Evolutionary conservation across 371 early-diverging fungal genomes (phyloP), one percentile per base, ranked within the genome.

Genomic region (Lichtheimia ramosa): DNA sequence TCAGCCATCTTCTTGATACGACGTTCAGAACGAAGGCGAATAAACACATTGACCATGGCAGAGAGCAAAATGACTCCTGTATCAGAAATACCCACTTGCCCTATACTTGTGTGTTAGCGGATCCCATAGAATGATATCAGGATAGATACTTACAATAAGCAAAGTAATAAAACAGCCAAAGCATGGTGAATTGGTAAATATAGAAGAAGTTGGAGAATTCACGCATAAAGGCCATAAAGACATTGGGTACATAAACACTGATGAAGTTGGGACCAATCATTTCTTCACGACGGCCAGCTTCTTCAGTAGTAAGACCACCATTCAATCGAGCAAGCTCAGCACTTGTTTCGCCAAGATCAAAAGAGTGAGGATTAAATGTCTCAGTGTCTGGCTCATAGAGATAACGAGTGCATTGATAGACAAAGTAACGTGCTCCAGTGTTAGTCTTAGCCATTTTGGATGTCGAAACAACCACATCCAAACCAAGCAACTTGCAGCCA

Each of bases 391-490:
- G 59, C 54, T 86, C 82, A 39, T 68, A 83, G 8, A 92, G 81
- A 64, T 89, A 92, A 25, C 92, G 87, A 43, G 86, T 83, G 67
- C 89, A 89, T 61, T 89, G 89, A 65, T 84, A 87, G 61, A 84
- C 88, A 64, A 92, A 87, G 67, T 79, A 92, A 5, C 71, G 68
- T 0, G 82, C 71, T 8, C 79, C 77, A 6, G 67, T 65, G 20
- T 56, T 56, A 4, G 89, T 85, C 13, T 61, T 46, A 7, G 63
- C 54, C 3, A 87, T 65, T 1, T 56, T 73, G n/a, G 68, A 70
- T 5, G 86, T 81, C 0, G 70, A 62, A 27, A 82, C 73, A 1
- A 71, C 3, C 58, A 81, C 80, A 62, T 82, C 61, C 64, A 65
- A 50, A 13, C 74, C 70, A 63, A 51, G 46, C 15, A 21, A 54